phyloP scores from a whole-genome alignment of 108 stramenopile genomes.

The Discostella pseudostelligera region DNA sequence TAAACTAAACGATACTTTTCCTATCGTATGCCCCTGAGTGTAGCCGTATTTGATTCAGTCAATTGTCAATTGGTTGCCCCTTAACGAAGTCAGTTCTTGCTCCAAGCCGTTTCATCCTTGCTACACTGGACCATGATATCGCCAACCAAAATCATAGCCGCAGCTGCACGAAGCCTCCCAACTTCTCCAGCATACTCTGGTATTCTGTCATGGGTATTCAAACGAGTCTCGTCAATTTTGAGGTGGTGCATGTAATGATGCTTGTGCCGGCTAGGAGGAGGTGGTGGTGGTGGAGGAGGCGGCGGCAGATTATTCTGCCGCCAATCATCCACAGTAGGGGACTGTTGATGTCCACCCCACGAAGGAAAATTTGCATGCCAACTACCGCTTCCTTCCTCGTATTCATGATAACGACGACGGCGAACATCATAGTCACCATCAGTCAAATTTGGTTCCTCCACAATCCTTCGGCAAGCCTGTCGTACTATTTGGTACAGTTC shows the following conservation, averaged over 20 bases:
- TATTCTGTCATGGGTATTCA: background rate
- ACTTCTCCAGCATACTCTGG: constrained; percentile 41
- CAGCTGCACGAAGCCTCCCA: constrained; percentile 61
- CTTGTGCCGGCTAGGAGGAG: background rate
- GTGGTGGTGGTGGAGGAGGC: constrained; percentile 4
- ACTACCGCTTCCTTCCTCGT: constrained; percentile 19
- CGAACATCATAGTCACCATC: background rate
- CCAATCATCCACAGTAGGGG: constrained; percentile 13
- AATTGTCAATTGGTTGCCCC: too few species aligned
- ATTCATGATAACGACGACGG: background rate
- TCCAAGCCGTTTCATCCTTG: constrained; percentile 74
- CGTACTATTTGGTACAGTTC: constrained; percentile 66
- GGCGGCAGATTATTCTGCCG: constrained; percentile 16
- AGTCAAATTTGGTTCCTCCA: constrained; percentile 15
- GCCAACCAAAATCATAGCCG: constrained; percentile 68
- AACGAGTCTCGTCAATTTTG: background rate
- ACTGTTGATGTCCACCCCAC: constrained; percentile 34
- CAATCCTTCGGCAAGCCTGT: constrained; percentile 64
- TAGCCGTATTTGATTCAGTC: too few species aligned
- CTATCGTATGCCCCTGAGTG: too few species aligned
- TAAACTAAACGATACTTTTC: too few species aligned
- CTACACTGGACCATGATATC: constrained; percentile 74
- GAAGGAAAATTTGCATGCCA: constrained; percentile 63
- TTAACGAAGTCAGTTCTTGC: background rate
- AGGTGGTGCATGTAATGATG: background rate